Evolutionary conservation across 2,329 filamentous ascomycete species (phyloP).

Genomic region (Pseudodiploospora longispora): DNA sequence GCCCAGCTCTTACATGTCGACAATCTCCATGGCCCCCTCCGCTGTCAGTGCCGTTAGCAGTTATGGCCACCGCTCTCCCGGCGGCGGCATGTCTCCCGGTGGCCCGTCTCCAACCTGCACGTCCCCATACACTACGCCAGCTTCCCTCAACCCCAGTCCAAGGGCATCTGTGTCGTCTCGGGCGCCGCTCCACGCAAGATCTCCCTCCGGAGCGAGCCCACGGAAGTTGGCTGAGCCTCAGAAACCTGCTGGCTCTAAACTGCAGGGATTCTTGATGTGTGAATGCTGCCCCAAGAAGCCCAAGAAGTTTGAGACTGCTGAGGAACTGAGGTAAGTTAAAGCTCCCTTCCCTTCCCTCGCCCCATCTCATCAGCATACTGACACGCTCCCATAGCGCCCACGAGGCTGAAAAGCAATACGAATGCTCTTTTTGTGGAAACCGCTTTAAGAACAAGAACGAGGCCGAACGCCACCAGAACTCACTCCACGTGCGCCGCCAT

Average conservation of each 20-base stretch:
- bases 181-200: slow-evolving; percentile 35
- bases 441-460: slow-evolving; percentile 99
- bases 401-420: slow-evolving; percentile 93
- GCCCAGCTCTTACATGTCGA: slow-evolving; percentile 40
- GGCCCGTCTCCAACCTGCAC: slow-evolving; percentile 42
- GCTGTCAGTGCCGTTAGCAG: slow-evolving; percentile 36
- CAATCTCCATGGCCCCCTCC: slow-evolving; percentile 32
- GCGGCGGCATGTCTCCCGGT: slow-evolving; percentile 35
- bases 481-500: slow-evolving; percentile 81
- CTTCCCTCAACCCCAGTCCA: slow-evolving; percentile 42
- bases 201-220: slow-evolving; percentile 40
- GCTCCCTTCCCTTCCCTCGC: not conserved
- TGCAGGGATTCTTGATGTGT: slow-evolving; percentile 58
- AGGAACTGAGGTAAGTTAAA: slow-evolving; percentile 67
- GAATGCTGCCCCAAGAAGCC: slow-evolving; percentile 97
- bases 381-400: slow-evolving; percentile 54
- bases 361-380: not conserved
- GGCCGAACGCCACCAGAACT: slow-evolving; percentile 92
- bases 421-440: slow-evolving; percentile 85
- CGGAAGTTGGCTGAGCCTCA: slow-evolving; percentile 44
- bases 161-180: slow-evolving; percentile 35
- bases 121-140: slow-evolving; percentile 42
- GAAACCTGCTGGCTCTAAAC: slow-evolving; percentile 38
- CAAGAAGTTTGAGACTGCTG: slow-evolving; percentile 81
- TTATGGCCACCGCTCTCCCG: slow-evolving; percentile 39